phyloP scores from a whole-genome alignment of 164 flowering plant species.

The Umbilicus rupestris region DNA sequence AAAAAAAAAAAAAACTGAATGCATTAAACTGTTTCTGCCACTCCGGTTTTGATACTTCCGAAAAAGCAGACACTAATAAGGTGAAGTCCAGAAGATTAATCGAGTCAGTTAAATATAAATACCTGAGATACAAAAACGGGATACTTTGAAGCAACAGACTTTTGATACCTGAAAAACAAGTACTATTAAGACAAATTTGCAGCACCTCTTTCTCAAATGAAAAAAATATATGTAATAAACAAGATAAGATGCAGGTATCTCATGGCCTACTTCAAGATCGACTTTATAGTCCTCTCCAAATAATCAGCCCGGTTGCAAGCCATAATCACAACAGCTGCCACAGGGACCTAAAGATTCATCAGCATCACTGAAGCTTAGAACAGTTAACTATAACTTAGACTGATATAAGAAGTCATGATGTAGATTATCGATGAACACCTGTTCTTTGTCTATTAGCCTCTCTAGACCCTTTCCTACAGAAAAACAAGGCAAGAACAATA shows the following conservation, averaged over 20 bases:
- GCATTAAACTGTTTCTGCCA: not conserved
- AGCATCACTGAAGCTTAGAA: slow-evolving; percentile 9
- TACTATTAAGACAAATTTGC: not conserved
- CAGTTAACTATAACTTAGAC: not conserved
- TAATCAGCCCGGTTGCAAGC: slow-evolving; percentile 99
- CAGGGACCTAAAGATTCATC: slow-evolving; percentile 43
- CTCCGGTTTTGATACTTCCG: not conserved
- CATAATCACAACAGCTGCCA: slow-evolving; percentile 95
- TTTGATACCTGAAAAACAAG: slow-evolving; percentile 56
- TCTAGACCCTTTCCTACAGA: slow-evolving; percentile 59
- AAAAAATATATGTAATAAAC: not conserved
- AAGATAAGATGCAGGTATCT: slow-evolving; percentile 10
- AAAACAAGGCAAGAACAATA: slow-evolving; percentile 6
- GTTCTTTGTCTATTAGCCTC: slow-evolving; percentile 33
- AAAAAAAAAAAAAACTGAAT: not conserved
- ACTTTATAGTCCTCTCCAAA: slow-evolving; percentile 72
- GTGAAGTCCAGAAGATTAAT: not conserved
- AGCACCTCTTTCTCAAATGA: not conserved
- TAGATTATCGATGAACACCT: slow-evolving; percentile 29
- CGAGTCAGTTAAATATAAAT: slow-evolving; percentile 8
- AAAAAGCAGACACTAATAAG: not conserved
- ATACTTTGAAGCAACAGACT: slow-evolving; percentile 67
- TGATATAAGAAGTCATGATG: not conserved
- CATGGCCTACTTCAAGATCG: slow-evolving; percentile 56
- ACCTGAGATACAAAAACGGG: slow-evolving; percentile 98